phyloP scores from a whole-genome alignment of 257 asterid species.

The Lantana camara region DNA sequence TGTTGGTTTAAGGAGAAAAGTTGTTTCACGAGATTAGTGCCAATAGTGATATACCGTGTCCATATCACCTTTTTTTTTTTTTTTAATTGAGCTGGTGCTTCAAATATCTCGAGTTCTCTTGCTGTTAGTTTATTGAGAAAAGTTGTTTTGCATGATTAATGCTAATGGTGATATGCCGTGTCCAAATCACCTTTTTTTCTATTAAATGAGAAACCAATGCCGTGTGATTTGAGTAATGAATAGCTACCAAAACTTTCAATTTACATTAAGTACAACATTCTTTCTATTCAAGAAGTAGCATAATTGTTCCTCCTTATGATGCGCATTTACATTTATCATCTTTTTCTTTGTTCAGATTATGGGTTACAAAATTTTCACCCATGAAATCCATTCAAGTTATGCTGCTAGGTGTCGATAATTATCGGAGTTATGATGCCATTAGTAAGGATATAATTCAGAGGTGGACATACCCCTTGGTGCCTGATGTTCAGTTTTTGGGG shows the following conservation, averaged over 20 bases:
- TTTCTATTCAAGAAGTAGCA: background rate
- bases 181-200: background rate
- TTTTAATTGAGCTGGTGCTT: conserved; percentile 9
- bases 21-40: conserved; percentile 1
- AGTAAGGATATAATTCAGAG: conserved; percentile 95
- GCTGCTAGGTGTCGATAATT: conserved; percentile 92
- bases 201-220: too few species aligned
- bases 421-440: conserved; percentile 84
- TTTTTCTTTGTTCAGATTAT: conserved; percentile 61
- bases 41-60: conserved; percentile 3
- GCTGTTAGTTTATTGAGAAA: conserved; percentile 2
- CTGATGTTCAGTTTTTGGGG: conserved; percentile 75
- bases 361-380: conserved; percentile 92
- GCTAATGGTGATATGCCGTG: conserved; percentile 3
- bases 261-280: background rate
- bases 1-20: conserved; percentile 1
- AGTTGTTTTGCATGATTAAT: conserved; percentile 3
- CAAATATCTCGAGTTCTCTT: conserved; percentile 7
- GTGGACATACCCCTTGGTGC: conserved; percentile 98
- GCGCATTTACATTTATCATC: conserved; percentile 7
- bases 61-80: conserved; percentile 2
- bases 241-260: conserved; percentile 4
- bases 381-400: conserved; percentile 91
- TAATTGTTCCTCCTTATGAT: conserved; percentile 7
- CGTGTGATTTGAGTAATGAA: conserved; percentile 10